Conservation (phyloP, 2,329 filamentous ascomycete species). For the Colletotrichum tropicale region DNA sequence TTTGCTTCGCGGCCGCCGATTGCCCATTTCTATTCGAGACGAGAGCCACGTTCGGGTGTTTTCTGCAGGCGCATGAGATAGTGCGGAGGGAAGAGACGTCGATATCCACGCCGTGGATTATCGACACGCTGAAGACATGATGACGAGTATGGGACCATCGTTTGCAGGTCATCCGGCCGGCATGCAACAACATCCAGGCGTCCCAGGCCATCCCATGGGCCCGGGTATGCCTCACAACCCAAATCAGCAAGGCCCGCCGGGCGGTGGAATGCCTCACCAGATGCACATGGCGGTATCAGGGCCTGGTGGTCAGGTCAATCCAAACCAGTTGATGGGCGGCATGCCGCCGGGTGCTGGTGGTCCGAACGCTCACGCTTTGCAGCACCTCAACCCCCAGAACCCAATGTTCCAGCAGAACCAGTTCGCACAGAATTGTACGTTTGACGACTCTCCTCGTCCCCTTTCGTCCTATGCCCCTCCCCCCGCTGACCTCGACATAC, state of each 20-base stretch:
- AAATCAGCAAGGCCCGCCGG: conserved; percentile 71
- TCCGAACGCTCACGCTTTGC: conserved; percentile 72
- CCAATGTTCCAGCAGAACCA: conserved; percentile 64
- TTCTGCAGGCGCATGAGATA: conserved; percentile 51
- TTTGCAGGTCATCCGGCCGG: conserved; percentile 71
- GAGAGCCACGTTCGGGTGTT: background rate
- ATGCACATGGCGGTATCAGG: conserved; percentile 76
- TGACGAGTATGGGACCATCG: conserved; percentile 70
- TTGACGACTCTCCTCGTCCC: background rate
- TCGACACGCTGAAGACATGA: conserved; percentile 61
- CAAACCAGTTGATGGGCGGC: conserved; percentile 74
- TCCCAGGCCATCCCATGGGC: conserved; percentile 68
- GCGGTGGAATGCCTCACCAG: conserved; percentile 69
- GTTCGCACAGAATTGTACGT: conserved; percentile 26
- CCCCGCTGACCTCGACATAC: background rate
- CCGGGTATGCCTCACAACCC: conserved; percentile 70
- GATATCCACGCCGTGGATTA: conserved; percentile 66
- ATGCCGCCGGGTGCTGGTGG: conserved; percentile 72
- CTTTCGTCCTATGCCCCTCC: background rate
- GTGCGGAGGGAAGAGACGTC: conserved; percentile 46
- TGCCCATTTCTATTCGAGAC: background rate
- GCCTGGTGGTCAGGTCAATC: conserved; percentile 74
- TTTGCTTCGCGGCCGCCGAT: background rate
- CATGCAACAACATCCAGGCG: conserved; percentile 74
- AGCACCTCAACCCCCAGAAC: conserved; percentile 70